Evolutionary conservation across 305 asterid genomes (phyloP).

Genomic region (Fraxinus xanthoxyloides): DNA sequence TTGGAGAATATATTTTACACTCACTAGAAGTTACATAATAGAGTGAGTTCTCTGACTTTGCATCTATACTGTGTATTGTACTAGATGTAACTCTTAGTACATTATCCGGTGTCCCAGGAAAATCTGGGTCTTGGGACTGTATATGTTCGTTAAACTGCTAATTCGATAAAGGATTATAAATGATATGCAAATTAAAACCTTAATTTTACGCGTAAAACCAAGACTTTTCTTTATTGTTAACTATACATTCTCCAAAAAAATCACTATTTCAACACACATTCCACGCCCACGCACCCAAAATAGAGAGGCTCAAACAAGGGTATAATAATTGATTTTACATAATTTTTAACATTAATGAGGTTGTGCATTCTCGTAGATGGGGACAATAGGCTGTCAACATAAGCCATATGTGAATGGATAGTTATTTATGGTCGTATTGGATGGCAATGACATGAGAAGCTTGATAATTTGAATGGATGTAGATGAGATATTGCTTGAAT

Average conservation of each 20-base stretch:
- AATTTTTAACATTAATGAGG: neutral
- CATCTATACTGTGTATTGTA: constrained; percentile 7
- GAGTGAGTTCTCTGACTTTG: constrained; percentile 57
- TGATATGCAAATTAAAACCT: neutral
- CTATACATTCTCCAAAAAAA: too few species aligned
- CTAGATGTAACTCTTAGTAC: neutral
- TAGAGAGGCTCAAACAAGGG: too few species aligned
- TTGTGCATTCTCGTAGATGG: neutral
- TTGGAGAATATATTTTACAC: constrained; percentile 82
- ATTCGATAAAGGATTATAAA: neutral
- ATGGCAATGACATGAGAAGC: neutral
- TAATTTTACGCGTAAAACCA: too few species aligned
- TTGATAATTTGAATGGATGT: neutral
- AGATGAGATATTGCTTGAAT: neutral
- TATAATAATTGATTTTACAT: neutral
- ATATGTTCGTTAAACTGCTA: neutral
- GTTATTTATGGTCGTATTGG: neutral
- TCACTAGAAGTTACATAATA: constrained; percentile 62
- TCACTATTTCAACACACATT: too few species aligned
- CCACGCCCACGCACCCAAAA: too few species aligned
- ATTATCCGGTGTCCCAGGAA: neutral
- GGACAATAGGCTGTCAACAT: neutral
- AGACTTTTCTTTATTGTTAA: too few species aligned
- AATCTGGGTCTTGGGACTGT: neutral
- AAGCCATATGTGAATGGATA: neutral